These are phyloP conservation scores for Aegilops sharonensis DNA, from an alignment of 176 grass and related monocot genomes.

Conservation along the genomic window DNA sequence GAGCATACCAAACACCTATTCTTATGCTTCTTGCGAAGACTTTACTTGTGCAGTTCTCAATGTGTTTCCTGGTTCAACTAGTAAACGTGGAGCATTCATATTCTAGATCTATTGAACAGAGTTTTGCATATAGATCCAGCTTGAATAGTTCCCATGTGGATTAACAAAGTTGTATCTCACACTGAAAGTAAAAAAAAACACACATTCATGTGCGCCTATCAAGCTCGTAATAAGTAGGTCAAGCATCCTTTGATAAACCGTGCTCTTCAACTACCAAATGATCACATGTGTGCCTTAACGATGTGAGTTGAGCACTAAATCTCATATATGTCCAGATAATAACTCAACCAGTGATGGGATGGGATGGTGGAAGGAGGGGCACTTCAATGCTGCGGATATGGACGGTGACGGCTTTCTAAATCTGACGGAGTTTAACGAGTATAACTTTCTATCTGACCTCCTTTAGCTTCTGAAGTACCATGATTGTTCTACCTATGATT, in stretches of 20 bases:
- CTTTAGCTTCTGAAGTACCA: slow-evolving; percentile 18
- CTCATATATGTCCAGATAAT: slow-evolving; percentile 52
- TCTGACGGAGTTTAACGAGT: slow-evolving; percentile 90
- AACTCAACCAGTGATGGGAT: slow-evolving; percentile 72
- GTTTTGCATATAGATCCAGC: not conserved
- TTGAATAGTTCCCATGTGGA: slow-evolving; percentile 25
- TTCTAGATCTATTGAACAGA: not conserved
- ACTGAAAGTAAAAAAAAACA: not conserved
- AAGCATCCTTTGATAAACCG: not conserved
- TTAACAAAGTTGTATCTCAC: not conserved
- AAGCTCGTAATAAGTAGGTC: not conserved
- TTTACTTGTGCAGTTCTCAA: slow-evolving; percentile 2
- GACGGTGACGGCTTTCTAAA: slow-evolving; percentile 75
- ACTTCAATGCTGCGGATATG: slow-evolving; percentile 81
- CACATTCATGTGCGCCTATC: not conserved
- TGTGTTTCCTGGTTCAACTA: not conserved
- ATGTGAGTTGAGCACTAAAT: slow-evolving; percentile 26
- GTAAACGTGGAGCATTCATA: not conserved
- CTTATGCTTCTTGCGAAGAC: not conserved
- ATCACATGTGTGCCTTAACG: not conserved
- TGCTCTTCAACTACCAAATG: not conserved
- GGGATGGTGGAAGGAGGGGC: slow-evolving; percentile 93
- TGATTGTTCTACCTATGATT: slow-evolving; percentile 28
- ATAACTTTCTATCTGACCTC: slow-evolving; percentile 31
- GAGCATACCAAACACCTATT: not conserved